Conservation (phyloP, 257 asterid genomes). For the Solanum bulbocastanum region DNA sequence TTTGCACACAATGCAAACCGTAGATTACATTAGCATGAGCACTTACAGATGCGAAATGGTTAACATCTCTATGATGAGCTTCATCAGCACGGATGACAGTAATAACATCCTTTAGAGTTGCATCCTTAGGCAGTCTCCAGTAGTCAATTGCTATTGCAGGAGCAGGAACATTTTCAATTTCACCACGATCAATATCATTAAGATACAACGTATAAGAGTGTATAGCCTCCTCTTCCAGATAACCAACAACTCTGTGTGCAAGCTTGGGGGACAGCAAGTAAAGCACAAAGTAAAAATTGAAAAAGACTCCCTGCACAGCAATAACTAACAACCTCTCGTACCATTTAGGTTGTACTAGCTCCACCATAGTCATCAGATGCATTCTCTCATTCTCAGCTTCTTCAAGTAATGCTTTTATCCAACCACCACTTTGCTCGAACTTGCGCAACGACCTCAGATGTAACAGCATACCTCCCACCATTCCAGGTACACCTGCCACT, state of each 20-base stretch:
- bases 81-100: slow-evolving; percentile 87
- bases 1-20: not conserved
- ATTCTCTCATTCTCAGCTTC: slow-evolving; percentile 98
- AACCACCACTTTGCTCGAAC: slow-evolving; percentile 87
- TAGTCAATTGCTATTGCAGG: slow-evolving; percentile 93
- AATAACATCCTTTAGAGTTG: slow-evolving; percentile 69
- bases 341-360: slow-evolving; percentile 87
- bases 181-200: slow-evolving; percentile 67
- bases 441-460: slow-evolving; percentile 80
- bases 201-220: slow-evolving; percentile 76
- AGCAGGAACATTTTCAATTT: slow-evolving; percentile 57
- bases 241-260: slow-evolving; percentile 93
- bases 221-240: slow-evolving; percentile 88
- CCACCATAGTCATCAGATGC: slow-evolving; percentile 97
- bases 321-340: slow-evolving; percentile 76
- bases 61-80: slow-evolving; percentile 97
- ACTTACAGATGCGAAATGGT: slow-evolving; percentile 94
- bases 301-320: slow-evolving; percentile 77
- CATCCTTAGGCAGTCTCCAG: slow-evolving; percentile 78
- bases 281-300: slow-evolving; percentile 69
- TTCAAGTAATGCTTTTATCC: slow-evolving; percentile 92
- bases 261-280: slow-evolving; percentile 67
- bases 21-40: not conserved
- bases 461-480: slow-evolving; percentile 87
- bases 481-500: slow-evolving; percentile 96